Percentiles rank a stretch among this genome's conserved stretches.
Conservation (phyloP, 2,329 filamentous ascomycete genomes). For the Fusarium miscanthi region DNA sequence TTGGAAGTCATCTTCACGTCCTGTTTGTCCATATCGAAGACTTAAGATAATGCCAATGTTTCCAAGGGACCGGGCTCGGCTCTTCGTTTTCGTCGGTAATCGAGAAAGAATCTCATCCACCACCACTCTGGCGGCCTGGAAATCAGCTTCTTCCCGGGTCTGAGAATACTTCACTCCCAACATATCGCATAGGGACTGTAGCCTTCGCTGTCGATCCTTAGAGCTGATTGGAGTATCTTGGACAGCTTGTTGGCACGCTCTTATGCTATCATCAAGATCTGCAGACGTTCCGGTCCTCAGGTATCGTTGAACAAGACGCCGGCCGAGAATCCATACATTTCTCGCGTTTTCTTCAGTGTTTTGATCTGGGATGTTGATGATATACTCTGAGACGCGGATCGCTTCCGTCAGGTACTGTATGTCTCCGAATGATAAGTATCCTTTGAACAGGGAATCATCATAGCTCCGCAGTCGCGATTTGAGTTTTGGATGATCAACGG, state of each 20-base stretch:
- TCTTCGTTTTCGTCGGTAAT: neutral
- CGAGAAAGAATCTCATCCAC: neutral
- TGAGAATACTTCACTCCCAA: neutral
- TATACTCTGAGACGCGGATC: neutral
- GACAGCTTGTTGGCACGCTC: neutral
- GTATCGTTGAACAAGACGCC: neutral
- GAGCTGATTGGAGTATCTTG: neutral
- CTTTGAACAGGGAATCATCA: neutral
- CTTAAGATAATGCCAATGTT: neutral
- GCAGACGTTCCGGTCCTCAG: neutral
- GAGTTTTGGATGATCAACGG: rapidly evolving
- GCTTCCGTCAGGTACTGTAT: neutral
- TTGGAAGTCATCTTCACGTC: neutral
- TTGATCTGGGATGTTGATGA: neutral
- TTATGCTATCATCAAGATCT: neutral
- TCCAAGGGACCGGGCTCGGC: neutral
- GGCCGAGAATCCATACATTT: neutral
- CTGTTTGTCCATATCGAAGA: neutral
- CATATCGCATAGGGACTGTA: neutral
- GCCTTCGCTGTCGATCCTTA: neutral
- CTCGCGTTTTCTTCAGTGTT: neutral
- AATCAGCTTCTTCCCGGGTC: neutral
- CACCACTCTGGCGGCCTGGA: neutral
- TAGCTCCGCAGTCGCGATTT: neutral
- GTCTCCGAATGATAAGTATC: neutral